Base-by-base conservation (phyloP, 176 grass and related monocot genomes). In the Areca catechu region DNA sequence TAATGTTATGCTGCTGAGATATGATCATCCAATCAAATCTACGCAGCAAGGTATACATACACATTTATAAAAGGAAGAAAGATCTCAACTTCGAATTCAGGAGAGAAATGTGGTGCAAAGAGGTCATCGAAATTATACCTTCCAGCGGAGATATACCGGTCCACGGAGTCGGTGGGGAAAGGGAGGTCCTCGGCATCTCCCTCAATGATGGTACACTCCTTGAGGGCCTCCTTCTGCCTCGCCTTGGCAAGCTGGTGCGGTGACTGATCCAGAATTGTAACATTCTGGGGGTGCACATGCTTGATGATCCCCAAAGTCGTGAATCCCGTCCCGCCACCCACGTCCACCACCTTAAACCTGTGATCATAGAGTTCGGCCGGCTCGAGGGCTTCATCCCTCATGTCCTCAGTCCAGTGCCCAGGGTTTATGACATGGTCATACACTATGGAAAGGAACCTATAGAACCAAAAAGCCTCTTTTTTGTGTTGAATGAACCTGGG, bases 401-500 rank as follows among this genome's bases (percentile, higher is more conserved):
- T 99, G 81, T 89, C 88, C 73, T 99, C 88, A 22, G 84, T 99
- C 88, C 84, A 99, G 70, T 99, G 94, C 58, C 82, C 81, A 50
- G 84, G 94, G 76, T 89, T 99, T 70, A 93, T 74, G 62, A 93
- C 65, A 74, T 99, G 88, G 73, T 99, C 88, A 56, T 99, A 99
- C 1, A 86, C 84, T 55, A 99, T 86, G 58, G 94, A 99, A 52
- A 99, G 76, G 63, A 99, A 89, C 16, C 83, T 79, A 57, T 98
- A 98, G 84, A 98, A 98, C 94, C 94, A 98, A 73, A 98, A 89
- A n/a, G 94, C 94, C 77, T 98, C 88, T 81, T 98, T 82, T 71
- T 98, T 98, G 88, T 93, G 94, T 74, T 93, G 88, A 66, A 99
- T 99, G 76, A 99, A 99, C 22, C 94, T 77, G 51, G 84, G 84